Base-by-base conservation (phyloP, 2,329 filamentous ascomycete genomes). In the Fusarium liriodendri region DNA sequence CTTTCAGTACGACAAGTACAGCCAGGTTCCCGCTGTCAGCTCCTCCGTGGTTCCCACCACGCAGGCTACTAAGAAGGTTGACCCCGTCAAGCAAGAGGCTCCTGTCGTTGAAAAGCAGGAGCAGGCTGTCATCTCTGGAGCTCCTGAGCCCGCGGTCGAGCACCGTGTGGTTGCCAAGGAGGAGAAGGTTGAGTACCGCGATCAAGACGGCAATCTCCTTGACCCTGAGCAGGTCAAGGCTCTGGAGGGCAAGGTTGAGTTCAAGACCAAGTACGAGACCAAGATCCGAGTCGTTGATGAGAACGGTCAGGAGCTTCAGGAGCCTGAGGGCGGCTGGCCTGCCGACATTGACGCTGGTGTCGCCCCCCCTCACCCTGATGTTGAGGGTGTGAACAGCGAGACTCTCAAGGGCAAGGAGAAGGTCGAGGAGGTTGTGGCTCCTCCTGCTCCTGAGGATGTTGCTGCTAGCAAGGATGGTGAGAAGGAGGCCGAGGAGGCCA, bases 261-360 rank as follows among this genome's bases (percentile, higher is more conserved):
- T 99, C 85, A 92, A 97, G 85, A 98, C 97, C 14, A 93, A 93
- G 76, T 98, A 98, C 81, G 96, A 98, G 87, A 98, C 96, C n/a
- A 90, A 94, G 74, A 98, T 95, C 10, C 92, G 94, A 67, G 84
- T 98, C 65, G 87, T 98, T 45, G 95, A 98, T 82, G 90, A 89
- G 62, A 82, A 91, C 50, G 97, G 95, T 69, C 95, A 95, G 75
- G 94, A 97, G 80, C 84, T 98, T n/a, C 81, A 82, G 13, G 77
- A 82, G 37, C 84, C 85, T 16, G 81, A 82, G 27, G 86, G 83
- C 42, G 85, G 81, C 25, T 81, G 78, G 81, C 79, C 79, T 18
- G 79, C 83, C 58, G 80, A 81, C 32, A 76, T 81, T 55, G 82
- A 73, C 18, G 84, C 76, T 16, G 83, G 80, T 59, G 87, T 90